A percentile compares a stretch with the other conserved stretches of the same genome.
These are phyloP conservation scores for Arachnomyces sp. DNA, from an alignment of 2,329 filamentous ascomycete genomes.

Conservation along the genomic window DNA sequence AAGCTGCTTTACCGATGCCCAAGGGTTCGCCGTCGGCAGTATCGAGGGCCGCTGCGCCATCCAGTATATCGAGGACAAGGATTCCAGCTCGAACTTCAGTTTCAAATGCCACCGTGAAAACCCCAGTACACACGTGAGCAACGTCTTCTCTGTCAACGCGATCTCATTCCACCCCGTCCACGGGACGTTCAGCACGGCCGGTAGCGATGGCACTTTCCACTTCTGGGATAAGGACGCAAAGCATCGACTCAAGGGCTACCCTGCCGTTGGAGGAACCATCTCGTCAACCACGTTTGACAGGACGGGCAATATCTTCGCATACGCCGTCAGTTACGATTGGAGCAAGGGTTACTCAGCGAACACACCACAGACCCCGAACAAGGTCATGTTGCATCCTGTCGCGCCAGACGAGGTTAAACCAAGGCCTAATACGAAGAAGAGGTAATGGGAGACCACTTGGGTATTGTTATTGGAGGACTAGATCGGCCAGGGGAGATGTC, in stretches of 20 bases:
- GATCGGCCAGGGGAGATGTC: too few relatives aligned
- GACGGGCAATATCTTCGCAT: slow-evolving; percentile 74
- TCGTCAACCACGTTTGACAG: slow-evolving; percentile 85
- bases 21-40: slow-evolving; percentile 87
- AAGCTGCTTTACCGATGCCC: slow-evolving; percentile 86
- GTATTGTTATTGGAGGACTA: too few relatives aligned
- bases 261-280: slow-evolving; percentile 76
- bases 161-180: slow-evolving; percentile 96
- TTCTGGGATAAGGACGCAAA: slow-evolving; percentile 81
- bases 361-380: slow-evolving; percentile 59
- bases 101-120: slow-evolving; percentile 96
- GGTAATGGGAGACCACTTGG: slow-evolving; percentile 18
- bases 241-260: slow-evolving; percentile 82
- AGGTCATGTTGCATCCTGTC: slow-evolving; percentile 78
- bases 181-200: slow-evolving; percentile 96
- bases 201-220: slow-evolving; percentile 82
- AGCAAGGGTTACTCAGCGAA: slow-evolving; percentile 89
- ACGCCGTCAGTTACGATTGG: slow-evolving; percentile 95
- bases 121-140: slow-evolving; percentile 58
- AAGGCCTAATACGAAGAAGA: slow-evolving; percentile 38
- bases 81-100: slow-evolving; percentile 85
- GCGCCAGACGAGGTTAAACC: slow-evolving; percentile 56
- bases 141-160: slow-evolving; percentile 90
- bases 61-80: slow-evolving; percentile 96
- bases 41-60: slow-evolving; percentile 97